phyloP scores from a whole-genome alignment of 2,329 filamentous ascomycete species.

The Leptosphaerulina australis region DNA sequence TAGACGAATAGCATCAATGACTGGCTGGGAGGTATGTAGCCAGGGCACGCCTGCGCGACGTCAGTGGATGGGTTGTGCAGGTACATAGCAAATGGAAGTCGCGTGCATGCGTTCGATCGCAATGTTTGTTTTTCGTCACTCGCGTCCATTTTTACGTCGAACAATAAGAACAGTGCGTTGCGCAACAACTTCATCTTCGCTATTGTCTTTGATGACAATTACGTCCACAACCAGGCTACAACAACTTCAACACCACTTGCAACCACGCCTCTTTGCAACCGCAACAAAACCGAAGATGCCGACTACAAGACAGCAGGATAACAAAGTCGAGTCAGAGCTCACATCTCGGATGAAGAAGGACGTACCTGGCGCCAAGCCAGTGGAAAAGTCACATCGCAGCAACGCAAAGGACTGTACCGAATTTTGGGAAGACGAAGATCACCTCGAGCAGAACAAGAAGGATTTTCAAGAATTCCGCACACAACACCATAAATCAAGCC shows the following conservation, averaged over 20 bases:
- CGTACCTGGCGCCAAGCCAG: conserved; percentile 6
- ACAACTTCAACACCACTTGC: not conserved
- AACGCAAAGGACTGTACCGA: conserved; percentile 40
- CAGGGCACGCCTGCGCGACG: not conserved
- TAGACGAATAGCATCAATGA: not conserved
- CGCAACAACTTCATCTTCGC: not conserved
- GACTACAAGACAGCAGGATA: not conserved
- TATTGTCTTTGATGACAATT: not conserved
- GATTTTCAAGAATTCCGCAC: conserved; percentile 40
- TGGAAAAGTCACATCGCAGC: conserved; percentile 22
- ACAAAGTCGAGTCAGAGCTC: not conserved
- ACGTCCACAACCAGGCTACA: not conserved
- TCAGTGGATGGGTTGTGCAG: not conserved
- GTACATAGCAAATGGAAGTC: not conserved
- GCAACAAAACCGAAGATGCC: not conserved
- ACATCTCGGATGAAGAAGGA: not conserved
- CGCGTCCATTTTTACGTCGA: not conserved
- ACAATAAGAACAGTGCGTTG: not conserved
- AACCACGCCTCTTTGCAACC: not conserved
- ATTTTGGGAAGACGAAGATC: conserved; percentile 40
- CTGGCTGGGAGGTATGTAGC: not conserved
- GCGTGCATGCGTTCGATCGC: not conserved
- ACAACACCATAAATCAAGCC: conserved; percentile 17
- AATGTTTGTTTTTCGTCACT: not conserved
- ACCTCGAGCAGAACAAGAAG: conserved; percentile 32